phyloP scores from a whole-genome alignment of 768 basidiomycete species.

The Serendipita sp. region DNA sequence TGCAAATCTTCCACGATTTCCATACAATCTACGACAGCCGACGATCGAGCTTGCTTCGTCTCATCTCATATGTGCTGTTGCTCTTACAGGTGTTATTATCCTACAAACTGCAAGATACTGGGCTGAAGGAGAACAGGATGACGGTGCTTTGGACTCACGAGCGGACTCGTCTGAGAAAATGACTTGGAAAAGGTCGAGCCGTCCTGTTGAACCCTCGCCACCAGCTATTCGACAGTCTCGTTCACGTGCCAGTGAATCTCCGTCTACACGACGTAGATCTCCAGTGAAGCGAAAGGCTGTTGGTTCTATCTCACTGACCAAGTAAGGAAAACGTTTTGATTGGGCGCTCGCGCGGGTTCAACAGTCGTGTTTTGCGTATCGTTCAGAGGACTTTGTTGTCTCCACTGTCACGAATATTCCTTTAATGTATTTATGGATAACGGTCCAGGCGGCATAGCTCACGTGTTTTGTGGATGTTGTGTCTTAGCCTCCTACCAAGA shows the following conservation, averaged over 20 bases:
- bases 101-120: constrained; percentile 75
- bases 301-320: background rate
- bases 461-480: background rate
- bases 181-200: background rate
- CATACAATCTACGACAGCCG: constrained; percentile 39
- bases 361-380: background rate
- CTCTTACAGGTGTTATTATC: constrained; percentile 70
- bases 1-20: constrained; percentile 48
- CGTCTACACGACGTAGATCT: background rate
- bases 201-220: background rate
- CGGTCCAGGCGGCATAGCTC: no score
- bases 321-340: background rate
- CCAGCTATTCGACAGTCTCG: background rate
- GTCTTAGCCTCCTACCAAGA: background rate
- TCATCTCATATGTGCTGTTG: constrained; percentile 75
- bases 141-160: background rate
- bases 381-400: no score
- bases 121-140: constrained; percentile 54
- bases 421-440: no score
- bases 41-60: constrained; percentile 70
- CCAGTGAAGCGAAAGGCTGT: constrained; percentile 3
- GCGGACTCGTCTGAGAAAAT: background rate
- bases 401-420: no score
- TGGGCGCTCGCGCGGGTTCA: background rate
- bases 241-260: background rate